These are phyloP conservation scores for Dalbergia oliveri DNA, from an alignment of 306 rosid species.

Conservation along the genomic window DNA sequence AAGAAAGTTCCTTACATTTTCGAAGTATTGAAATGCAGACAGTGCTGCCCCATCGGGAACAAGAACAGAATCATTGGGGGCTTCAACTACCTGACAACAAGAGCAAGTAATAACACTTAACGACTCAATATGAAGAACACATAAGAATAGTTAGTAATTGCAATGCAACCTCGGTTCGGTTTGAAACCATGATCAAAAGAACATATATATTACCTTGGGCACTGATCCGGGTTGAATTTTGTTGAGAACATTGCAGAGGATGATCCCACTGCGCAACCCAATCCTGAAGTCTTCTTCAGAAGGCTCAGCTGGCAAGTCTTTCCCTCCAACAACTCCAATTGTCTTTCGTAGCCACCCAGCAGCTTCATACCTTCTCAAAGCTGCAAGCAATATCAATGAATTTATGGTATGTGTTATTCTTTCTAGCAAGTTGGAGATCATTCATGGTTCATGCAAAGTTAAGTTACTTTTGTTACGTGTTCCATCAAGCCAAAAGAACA, in stretches of 20 bases:
- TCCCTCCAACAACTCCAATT: constrained; percentile 84
- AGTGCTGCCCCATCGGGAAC: constrained; percentile 55
- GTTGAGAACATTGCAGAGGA: constrained; percentile 88
- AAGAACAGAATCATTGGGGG: constrained; percentile 46
- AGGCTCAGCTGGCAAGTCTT: constrained; percentile 90
- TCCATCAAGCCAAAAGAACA: constrained; percentile 4
- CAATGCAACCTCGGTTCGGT: too few relatives aligned
- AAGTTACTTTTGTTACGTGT: background rate
- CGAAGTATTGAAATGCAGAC: constrained; percentile 52
- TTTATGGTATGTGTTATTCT: background rate
- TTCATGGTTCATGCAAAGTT: constrained; percentile 3
- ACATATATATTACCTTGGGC: constrained; percentile 60
- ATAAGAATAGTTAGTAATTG: too few relatives aligned
- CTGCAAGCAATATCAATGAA: constrained; percentile 50
- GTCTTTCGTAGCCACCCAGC: constrained; percentile 83
- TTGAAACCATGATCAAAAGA: background rate
- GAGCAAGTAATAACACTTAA: background rate
- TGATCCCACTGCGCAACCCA: constrained; percentile 87
- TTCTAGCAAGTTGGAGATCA: background rate
- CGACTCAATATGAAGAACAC: constrained; percentile 7
- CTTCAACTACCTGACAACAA: constrained; percentile 54
- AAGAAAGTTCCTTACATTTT: constrained; percentile 58
- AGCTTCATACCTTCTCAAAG: constrained; percentile 90
- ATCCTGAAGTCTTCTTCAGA: constrained; percentile 90
- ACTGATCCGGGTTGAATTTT: constrained; percentile 84